Evolutionary conservation across 257 asterid species (phyloP), one percentile per base, ranked within the genome.

Genomic region (Linaria vulgaris): DNA sequence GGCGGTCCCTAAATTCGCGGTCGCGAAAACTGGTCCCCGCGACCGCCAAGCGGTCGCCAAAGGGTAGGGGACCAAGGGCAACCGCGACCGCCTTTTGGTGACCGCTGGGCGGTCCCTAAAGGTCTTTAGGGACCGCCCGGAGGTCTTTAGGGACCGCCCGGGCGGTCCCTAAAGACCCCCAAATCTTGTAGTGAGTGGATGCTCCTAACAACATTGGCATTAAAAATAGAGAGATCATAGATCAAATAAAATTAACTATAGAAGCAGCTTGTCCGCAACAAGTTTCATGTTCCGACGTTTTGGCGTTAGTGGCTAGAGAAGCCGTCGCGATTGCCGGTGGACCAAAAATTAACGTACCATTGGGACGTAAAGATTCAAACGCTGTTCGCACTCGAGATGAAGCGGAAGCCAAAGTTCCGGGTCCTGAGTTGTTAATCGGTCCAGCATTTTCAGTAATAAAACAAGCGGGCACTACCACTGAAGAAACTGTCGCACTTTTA

Each of bases 231-330:
- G 72, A 75, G 11, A 5, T 31, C 1, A 45, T 85, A 20, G 45
- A 46, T 58, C 15, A 58, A 1, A 74, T 85, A 21, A 85, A 85
- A 59, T 41, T 69, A n/a, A 38, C 67, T 8, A 76, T 82, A 48
- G 88, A 85, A 62, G 74, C 20, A 0, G 67, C 68, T 17, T 80
- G 86, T 63, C 92, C 88, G 0, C 48, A 8, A 4, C 69, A 50
- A 63, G 83, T 85, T n/a, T 85, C 92, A 0, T 85, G 88, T 52
- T 70, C 85, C 1, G 92, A 85, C 74, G 74, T 85, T 50, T 71
- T 82, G 0, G 70, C 82, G 37, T 43, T 85, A 50, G 81, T 85
- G 9, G 81, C 88, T 12, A 67, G 85, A 0, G 92, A 82, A n/a
- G 81, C 83, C 0, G 72, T 85, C 14, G 72, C 79, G 6, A 8